Conservation (phyloP, 2,329 filamentous ascomycete genomes). For the Exophiala viscosa region DNA sequence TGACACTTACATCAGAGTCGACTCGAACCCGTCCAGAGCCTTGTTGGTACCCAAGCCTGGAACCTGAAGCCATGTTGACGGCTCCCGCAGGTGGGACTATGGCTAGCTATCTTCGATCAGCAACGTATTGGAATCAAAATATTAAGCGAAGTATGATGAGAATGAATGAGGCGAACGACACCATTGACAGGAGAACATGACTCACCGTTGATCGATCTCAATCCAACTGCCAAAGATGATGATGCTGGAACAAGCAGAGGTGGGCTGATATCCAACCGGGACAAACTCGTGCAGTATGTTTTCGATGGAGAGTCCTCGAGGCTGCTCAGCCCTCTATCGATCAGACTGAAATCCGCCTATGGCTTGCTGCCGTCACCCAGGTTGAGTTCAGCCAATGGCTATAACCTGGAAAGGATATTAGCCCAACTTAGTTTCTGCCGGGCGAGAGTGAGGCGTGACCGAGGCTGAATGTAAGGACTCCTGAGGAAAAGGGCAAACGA, state of each 20-base stretch:
- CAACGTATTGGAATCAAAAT: not conserved
- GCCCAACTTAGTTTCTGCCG: not conserved
- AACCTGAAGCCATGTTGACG: no score
- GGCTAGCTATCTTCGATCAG: not conserved
- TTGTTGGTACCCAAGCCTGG: no score
- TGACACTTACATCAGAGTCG: conserved; percentile 16
- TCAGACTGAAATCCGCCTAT: conserved; percentile 2
- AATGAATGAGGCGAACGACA: not conserved
- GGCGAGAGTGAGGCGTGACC: not conserved
- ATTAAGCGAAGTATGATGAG: not conserved
- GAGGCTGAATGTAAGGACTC: not conserved
- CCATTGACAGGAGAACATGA: not conserved
- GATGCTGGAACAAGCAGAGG: no score
- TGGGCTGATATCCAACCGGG: no score
- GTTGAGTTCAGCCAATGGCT: not conserved
- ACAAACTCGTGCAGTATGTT: not conserved
- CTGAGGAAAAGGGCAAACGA: not conserved
- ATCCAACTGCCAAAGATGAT: no score
- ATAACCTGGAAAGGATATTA: not conserved
- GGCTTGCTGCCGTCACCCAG: not conserved
- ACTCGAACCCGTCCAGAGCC: not conserved
- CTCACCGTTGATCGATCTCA: not conserved
- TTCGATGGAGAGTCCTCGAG: not conserved
- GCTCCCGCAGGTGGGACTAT: no score
- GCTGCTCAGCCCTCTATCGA: not conserved